Base-by-base conservation (phyloP, 768 basidiomycete genomes). In the Fomitopsis pulvina region DNA sequence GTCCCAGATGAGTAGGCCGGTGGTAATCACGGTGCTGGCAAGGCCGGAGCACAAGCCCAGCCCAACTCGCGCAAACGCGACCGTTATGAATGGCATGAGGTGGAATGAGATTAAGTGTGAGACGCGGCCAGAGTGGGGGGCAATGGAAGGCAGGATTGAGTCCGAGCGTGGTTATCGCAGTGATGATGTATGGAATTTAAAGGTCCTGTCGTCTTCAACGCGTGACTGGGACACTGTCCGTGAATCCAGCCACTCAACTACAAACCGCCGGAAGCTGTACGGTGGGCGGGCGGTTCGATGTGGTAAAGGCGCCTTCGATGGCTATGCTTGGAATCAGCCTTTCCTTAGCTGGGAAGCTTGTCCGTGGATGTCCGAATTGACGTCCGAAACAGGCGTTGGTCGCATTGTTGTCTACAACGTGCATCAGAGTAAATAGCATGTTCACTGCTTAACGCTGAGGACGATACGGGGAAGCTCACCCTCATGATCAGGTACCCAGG, bases 1-100 rank as follows among this genome's bases (percentile, higher is more conserved):
- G 57, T 87, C 85, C 75, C 78, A 81, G 27, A 66, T 45, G 29
- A 78, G 54, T 46, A 81, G 58, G 6, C 52, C 40, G 24, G 45
- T 10, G 41, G 52, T 51, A 28, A 57, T 55, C 26, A 60, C 27
- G 12, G 44, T 14, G 43, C 43, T 49, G 8, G 21, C 16, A 16
- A 61, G 22, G 3, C 47, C 25, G 18, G 52, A 46, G 24, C 49
- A 47, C 27, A 61, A 42, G 7, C 53, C 58, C 8, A 47, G 9
- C 24, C 52, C 10, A 24, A 62, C 3, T 5, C 56, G 56, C 4
- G 45, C 30, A 30, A 53, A 22, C 5, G 49, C 54, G 45, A 57
- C 30, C 46, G 52, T 39, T n/a, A 45, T 28, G 34, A 48, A 39
- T 3, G 47, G 27, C 45, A 47, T 47, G 45, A 20, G 21, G 45